Conservation (phyloP, 2,329 filamentous ascomycete species). For the Paecilomyces sp. region DNA sequence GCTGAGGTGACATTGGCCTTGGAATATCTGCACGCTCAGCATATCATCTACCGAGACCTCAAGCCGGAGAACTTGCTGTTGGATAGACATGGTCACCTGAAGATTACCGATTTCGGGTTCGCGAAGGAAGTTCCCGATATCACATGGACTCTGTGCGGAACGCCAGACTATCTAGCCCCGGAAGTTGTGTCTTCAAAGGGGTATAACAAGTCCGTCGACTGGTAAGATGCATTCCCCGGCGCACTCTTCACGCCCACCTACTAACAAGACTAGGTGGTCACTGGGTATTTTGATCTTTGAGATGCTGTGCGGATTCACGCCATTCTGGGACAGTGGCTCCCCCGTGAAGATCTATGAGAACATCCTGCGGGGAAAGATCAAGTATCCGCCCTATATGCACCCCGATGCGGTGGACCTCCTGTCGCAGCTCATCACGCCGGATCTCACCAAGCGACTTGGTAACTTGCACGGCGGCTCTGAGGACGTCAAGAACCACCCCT, state of each 20-base stretch:
- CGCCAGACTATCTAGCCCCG: slow-evolving; percentile 92
- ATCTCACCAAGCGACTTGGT: slow-evolving; percentile 88
- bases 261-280: slow-evolving; percentile 67
- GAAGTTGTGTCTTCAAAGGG: slow-evolving; percentile 99
- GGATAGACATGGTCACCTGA: slow-evolving; percentile 87
- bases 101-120: slow-evolving; percentile 98
- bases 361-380: slow-evolving; percentile 90
- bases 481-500: slow-evolving; percentile 91
- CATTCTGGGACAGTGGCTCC: slow-evolving; percentile 96
- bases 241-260: slow-evolving; percentile 4
- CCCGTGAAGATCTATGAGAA: slow-evolving; percentile 99
- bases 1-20: slow-evolving; percentile 93
- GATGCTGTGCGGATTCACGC: slow-evolving; percentile 98
- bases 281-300: slow-evolving; percentile 97
- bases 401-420: slow-evolving; percentile 89
- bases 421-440: slow-evolving; percentile 85
- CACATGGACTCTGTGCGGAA: slow-evolving; percentile 97
- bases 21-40: slow-evolving; percentile 87
- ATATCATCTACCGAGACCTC: slow-evolving; percentile 96
- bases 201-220: slow-evolving; percentile 99
- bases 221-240: slow-evolving; percentile 52
- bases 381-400: slow-evolving; percentile 94
- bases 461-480: slow-evolving; percentile 86
- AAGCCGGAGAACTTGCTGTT: slow-evolving; percentile 92
- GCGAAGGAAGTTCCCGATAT: slow-evolving; percentile 98